Evolutionary conservation across 768 basidiomycete genomes (phyloP).

Genomic region (Cystobasidium tubakii): DNA sequence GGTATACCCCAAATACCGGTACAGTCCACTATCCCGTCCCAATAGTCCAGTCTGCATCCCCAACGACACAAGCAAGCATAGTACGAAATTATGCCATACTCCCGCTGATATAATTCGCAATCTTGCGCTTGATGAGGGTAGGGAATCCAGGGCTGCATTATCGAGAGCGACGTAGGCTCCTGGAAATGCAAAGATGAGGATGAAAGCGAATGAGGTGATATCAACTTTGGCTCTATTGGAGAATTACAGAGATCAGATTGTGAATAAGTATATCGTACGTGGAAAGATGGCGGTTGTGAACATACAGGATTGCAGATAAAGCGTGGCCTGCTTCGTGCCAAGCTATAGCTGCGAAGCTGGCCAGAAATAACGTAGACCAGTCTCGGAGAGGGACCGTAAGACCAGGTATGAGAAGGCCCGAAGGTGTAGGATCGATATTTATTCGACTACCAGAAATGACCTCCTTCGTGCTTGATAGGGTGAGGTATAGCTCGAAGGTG

Average conservation of each 20-base stretch:
- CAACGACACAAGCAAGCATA: not conserved
- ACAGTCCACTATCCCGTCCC: not conserved
- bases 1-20: not conserved
- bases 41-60: not conserved
- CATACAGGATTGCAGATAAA: conserved; percentile 6
- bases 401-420: conserved; percentile 22
- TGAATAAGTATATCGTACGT: too few species aligned
- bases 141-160: not conserved
- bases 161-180: conserved; percentile 24
- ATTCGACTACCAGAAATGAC: not conserved
- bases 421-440: not conserved
- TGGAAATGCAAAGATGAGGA: conserved; percentile 17
- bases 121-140: not conserved
- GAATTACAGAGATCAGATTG: too few species aligned
- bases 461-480: not conserved
- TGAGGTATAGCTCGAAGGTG: not conserved
- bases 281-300: too few species aligned
- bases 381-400: conserved; percentile 9
- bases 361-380: not conserved
- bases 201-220: not conserved
- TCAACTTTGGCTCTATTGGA: not conserved
- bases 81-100: conserved; percentile 26
- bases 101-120: conserved; percentile 19
- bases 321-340: conserved; percentile 32
- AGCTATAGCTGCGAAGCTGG: conserved; percentile 7